Evolutionary conservation across 139 green algal genomes (phyloP).

Genomic region (Coelastrella sp.): DNA sequence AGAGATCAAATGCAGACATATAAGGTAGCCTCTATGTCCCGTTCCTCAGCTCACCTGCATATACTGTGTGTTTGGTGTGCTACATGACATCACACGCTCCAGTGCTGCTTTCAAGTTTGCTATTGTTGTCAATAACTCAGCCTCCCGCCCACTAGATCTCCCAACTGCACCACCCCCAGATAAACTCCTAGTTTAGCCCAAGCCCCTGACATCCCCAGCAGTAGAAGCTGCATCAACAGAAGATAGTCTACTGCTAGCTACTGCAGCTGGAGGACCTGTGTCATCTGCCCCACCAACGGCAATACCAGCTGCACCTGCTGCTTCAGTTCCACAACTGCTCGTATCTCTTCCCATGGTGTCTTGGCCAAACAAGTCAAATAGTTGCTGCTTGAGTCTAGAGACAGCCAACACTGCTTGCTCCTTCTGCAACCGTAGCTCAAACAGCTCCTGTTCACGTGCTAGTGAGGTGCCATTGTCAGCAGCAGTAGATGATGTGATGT

Average conservation of each 20-base stretch:
- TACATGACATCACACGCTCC: slow-evolving; percentile 71
- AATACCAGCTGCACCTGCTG: neutral
- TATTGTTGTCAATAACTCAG: slow-evolving; percentile 77
- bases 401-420: slow-evolving; percentile 65
- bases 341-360: neutral
- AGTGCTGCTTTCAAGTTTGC: slow-evolving; percentile 76
- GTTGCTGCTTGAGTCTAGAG: slow-evolving; percentile 53
- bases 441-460: slow-evolving; percentile 49
- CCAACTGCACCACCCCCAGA: neutral
- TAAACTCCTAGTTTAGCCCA: neutral
- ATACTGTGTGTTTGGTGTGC: slow-evolving; percentile 79
- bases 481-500: neutral
- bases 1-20: too few species aligned
- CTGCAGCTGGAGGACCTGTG: neutral
- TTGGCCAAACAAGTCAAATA: slow-evolving; percentile 59
- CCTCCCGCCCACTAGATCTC: slow-evolving; percentile 56
- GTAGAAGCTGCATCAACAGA: slow-evolving; percentile 9
- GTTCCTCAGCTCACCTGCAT: slow-evolving; percentile 69
- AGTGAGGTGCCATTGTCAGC: neutral
- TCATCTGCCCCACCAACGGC: neutral
- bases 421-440: slow-evolving; percentile 66
- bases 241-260: neutral
- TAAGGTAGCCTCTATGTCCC: too few species aligned
- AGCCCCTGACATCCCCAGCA: neutral
- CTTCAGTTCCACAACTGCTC: neutral